Evolutionary conservation across 352 stramenopile genomes (phyloP), one percentile per base, ranked within the genome.

Genomic region (Globisporangium okanoganense): DNA sequence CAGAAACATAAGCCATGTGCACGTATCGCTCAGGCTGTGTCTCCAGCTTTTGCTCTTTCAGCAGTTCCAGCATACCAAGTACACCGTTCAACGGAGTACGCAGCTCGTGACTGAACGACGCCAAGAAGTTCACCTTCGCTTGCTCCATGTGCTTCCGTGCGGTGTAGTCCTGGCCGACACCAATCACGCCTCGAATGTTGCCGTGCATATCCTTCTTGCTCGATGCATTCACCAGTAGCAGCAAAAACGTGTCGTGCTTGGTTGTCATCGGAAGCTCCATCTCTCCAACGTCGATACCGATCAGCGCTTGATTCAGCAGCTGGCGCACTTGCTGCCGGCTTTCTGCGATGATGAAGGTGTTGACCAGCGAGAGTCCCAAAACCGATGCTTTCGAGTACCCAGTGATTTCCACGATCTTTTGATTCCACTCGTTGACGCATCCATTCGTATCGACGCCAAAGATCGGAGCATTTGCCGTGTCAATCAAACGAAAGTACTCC

Each of bases 151-250:
- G 82, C 58, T 93, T 93, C 20, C 85, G 73, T 2, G 83, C 85
- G 12, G 94, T 98, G 61, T 98, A 93, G 67, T 98, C 93, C 72
- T 98, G 92, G 12, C 88, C 90, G 45, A 98, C 88, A 62, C 85
- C 86, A 53, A 98, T 95, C 25, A 97, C 91, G 51, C 92, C 94
- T 40, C 95, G 87, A 65, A 98, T 89, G 56, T 96, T 96, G 25
- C 90, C 88, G 33, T 97, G 87, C 72, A 88, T 88, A 64, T 97
- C 90, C 54, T 96, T 92, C 56, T 95, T 95, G 47, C 82, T 93
- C 0, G 83, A 93, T 0, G 83, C 83, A 48, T 93, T 95, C 35
- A 93, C 85, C 43, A 93, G 69, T 5, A 93, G 61, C 38, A 93
- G 58, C 53, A 95, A 66, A 40, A 88, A 86, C 13, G 64, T 61